Evolutionary conservation across 345 rosid genomes (phyloP).

Genomic region (Salix purpurea): DNA sequence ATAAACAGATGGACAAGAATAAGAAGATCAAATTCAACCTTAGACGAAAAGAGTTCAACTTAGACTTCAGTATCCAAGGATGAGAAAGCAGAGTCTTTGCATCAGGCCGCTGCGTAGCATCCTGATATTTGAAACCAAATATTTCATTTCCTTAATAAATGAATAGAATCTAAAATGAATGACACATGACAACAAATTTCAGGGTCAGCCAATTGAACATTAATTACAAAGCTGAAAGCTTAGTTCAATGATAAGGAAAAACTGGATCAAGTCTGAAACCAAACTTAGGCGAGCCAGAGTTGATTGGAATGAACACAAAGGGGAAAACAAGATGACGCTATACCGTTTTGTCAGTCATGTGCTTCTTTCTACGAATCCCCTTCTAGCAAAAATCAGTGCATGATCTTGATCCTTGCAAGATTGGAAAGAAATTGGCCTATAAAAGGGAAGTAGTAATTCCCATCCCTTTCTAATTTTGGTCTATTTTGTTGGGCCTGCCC

Average conservation of each 20-base stretch:
- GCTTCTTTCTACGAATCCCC: background rate
- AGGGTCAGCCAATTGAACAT: background rate
- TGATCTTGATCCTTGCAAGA: background rate
- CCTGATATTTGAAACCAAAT: constrained; percentile 46
- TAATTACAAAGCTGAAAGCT: background rate
- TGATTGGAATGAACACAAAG: background rate
- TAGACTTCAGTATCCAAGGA: constrained; percentile 90
- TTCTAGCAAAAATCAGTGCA: background rate
- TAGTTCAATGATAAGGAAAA: background rate
- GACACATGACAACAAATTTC: background rate
- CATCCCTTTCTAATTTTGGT: background rate
- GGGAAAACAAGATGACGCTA: background rate
- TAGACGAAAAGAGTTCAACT: constrained; percentile 84
- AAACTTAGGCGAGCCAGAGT: background rate
- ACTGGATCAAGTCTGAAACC: background rate
- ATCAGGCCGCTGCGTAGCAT: constrained; percentile 98
- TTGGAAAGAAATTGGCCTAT: background rate
- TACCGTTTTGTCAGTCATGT: background rate
- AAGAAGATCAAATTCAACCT: constrained; percentile 38
- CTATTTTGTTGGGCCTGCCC: background rate
- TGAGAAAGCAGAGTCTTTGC: constrained; percentile 98
- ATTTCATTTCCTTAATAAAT: background rate
- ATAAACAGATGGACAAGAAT: background rate
- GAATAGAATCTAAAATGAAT: background rate
- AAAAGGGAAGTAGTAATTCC: background rate